These are phyloP conservation scores for Cercospora zeina DNA, from an alignment of 2,329 filamentous ascomycete species.

Conservation along the genomic window DNA sequence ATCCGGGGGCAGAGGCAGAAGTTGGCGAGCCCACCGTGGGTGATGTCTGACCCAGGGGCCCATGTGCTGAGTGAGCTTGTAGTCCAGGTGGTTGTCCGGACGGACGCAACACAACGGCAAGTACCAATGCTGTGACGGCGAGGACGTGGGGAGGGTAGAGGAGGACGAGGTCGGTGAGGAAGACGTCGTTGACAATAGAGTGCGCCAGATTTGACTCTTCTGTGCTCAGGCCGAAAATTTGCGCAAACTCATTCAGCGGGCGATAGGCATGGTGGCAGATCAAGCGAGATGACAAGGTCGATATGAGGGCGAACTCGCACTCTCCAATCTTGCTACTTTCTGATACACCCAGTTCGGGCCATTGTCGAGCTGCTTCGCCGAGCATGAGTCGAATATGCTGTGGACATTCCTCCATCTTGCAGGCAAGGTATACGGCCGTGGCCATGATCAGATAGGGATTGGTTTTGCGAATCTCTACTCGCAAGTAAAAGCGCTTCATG, in stretches of 20 bases:
- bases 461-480: slow-evolving; percentile 85
- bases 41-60: slow-evolving; percentile 16
- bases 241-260: slow-evolving; percentile 69
- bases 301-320: slow-evolving; percentile 90
- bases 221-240: slow-evolving; percentile 67
- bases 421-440: slow-evolving; percentile 92
- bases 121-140: slow-evolving; percentile 80
- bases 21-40: slow-evolving; percentile 33
- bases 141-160: slow-evolving; percentile 83
- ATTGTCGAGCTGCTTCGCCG: slow-evolving; percentile 79
- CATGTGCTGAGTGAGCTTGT: slow-evolving; percentile 43
- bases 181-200: slow-evolving; percentile 87
- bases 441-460: slow-evolving; percentile 91
- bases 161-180: slow-evolving; percentile 86
- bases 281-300: slow-evolving; percentile 84
- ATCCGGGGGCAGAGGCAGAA: slow-evolving; percentile 20
- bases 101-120: slow-evolving; percentile 79
- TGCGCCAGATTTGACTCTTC: slow-evolving; percentile 78
- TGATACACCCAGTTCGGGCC: slow-evolving; percentile 73
- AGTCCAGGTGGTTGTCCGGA: slow-evolving; percentile 51
- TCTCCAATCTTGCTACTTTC: slow-evolving; percentile 86
- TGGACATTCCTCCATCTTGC: slow-evolving; percentile 96
- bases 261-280: slow-evolving; percentile 91
- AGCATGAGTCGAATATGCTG: slow-evolving; percentile 93
- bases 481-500: slow-evolving; percentile 88